These are phyloP conservation scores for Leptographium lundbergii DNA, from an alignment of 2,329 filamentous ascomycete genomes.

Conservation along the genomic window DNA sequence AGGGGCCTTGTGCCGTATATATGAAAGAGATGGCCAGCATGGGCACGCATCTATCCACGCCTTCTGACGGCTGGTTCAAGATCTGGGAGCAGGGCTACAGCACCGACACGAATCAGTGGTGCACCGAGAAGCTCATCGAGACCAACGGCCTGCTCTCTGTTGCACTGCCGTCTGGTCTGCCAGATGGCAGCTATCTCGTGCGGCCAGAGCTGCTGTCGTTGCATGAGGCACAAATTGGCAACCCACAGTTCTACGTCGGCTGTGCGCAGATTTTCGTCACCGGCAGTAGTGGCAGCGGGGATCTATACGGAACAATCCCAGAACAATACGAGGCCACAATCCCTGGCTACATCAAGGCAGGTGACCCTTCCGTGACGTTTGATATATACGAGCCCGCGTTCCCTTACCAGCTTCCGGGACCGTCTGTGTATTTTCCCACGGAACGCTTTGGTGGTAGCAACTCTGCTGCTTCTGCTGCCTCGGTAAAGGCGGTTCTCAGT, in stretches of 20 bases:
- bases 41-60: constrained; percentile 36
- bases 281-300: constrained; percentile 18
- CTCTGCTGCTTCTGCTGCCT: constrained; percentile 4
- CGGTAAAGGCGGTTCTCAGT: background rate
- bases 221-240: constrained; percentile 43
- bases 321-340: constrained; percentile 43
- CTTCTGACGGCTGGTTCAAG: constrained; percentile 62
- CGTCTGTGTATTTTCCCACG: constrained; percentile 35
- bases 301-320: constrained; percentile 25
- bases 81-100: constrained; percentile 59
- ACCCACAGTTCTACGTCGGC: constrained; percentile 62
- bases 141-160: constrained; percentile 53
- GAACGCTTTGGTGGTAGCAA: constrained; percentile 1
- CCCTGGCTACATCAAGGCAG: constrained; percentile 48
- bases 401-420: constrained; percentile 47
- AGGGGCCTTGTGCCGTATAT: constrained; percentile 62
- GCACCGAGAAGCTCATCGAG: constrained; percentile 53
- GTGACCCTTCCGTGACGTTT: constrained; percentile 44
- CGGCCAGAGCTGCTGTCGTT: constrained; percentile 58
- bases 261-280: constrained; percentile 58
- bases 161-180: constrained; percentile 46
- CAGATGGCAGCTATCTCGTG: constrained; percentile 57
- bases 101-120: constrained; percentile 44
- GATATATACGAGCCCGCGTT: constrained; percentile 40
- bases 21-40: constrained; percentile 55